Base-by-base conservation (phyloP, 148 eudicot species). In the Pharnaceum exiguum region DNA sequence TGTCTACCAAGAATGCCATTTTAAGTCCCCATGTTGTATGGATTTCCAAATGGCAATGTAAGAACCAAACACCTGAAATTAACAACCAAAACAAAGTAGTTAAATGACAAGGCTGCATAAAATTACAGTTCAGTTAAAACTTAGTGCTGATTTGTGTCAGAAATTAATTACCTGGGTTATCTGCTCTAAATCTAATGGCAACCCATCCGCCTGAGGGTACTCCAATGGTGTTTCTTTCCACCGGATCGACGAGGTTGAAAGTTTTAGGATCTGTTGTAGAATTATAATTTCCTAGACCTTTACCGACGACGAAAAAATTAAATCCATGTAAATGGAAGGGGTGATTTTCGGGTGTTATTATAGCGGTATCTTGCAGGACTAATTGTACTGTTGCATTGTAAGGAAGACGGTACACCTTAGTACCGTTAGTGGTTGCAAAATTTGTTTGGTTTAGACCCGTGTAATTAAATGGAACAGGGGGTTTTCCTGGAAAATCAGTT, bases 1-100 rank as follows among this genome's bases (percentile, higher is more conserved):
- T 75, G 48, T 81, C 82, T 62, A 81, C 82, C 26, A 77, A 51
- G 21, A 81, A 81, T 42, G 82, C 82, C 86, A 81, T 81, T 63
- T 81, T 81, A 3, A 81, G 51, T 19, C 86, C 86, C 82, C 86
- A 77, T 62, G 85, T 73, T 60, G 79, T 81, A 60, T 81, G 86
- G 21, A 81, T 58, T 62, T 80, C 85, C 38, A 80, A 43, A 56
- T 71, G 79, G 45, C 82, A 80, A 71, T 80, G 85, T 71, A 77
- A 46, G 57, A 80, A 77, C 82, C 79, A 80, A 19, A 80, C 77
- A 24, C 85, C 85, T 75, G 49, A 51, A 52, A 36, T 22, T 5
- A n/a, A 7, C 5, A 2, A 50, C 12, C 3, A 57, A 1, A 43
- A 3, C 10, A 57, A 1, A 25, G 10, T 15, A 9, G 7, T 7